Base-by-base conservation (phyloP, 176 grass and related monocot species). In the Rhipidocladum racemiflorum region DNA sequence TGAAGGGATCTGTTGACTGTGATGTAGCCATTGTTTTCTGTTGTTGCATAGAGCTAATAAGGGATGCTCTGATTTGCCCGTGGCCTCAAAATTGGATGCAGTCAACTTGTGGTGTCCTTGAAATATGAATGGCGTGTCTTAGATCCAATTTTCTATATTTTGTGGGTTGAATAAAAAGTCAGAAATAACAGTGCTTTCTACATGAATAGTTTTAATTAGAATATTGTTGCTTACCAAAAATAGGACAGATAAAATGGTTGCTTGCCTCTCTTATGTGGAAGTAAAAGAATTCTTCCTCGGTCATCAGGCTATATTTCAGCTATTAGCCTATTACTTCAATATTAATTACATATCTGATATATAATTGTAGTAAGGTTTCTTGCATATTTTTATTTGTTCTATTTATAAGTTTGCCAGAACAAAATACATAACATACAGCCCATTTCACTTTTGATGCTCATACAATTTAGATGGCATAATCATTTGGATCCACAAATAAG, bases 401-500 rank as follows among this genome's bases (percentile, higher is more conserved):
- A 14, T 53, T 74, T 72, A 24, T 15, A 66, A 67, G 8, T 68
- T 81, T 29, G 3, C 32, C 25, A 50, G 53, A 75, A 68, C 25
- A 81, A 68, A 56, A 7, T 64, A 64, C 70, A 30, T 70, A 63
- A 40, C 4, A 68, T 44, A n/a, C 7, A 85, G 4, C 45, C 65
- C 60, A 72, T n/a, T 69, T 69, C 9, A 42, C 53, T 70, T 70
- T 49, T 85, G 9, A 68, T 80, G 68, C n/a, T 77, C n/a, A 5
- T 84, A 75, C 64, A 69, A 78, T 87, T 80, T 82, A 99, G 96
- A 88, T 99, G 96, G 92, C 92, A 95, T 75, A 99, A 99, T 93
- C 96, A 99, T 90, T 84, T 99, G 83, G 87, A 99, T 85, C 92
- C 96, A 56, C 66, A 86, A 76, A 95, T 99, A 93, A 93, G 70